phyloP scores from a whole-genome alignment of 1,284 basidiomycete species.

The Trichosporon sp. region DNA sequence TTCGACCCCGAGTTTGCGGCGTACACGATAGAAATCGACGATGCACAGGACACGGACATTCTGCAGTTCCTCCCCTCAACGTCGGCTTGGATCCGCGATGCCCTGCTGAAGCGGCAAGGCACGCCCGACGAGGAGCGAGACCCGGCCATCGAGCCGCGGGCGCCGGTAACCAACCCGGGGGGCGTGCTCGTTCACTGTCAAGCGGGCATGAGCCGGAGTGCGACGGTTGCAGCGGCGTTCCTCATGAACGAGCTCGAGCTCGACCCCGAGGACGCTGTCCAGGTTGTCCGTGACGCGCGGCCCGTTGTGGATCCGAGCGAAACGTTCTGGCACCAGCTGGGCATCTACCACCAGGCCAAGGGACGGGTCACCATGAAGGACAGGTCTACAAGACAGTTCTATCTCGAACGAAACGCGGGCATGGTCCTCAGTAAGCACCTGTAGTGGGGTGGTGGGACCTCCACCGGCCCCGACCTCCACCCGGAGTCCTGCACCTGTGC shows the following conservation, averaged over 20 bases:
- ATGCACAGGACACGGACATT: slow-evolving; percentile 63
- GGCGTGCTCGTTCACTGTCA: slow-evolving; percentile 84
- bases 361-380: slow-evolving; percentile 70
- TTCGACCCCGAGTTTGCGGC: slow-evolving; percentile 44
- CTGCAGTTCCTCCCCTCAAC: slow-evolving; percentile 73
- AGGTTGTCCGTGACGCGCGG: slow-evolving; percentile 66
- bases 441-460: background rate
- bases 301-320: slow-evolving; percentile 73
- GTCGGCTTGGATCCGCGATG: slow-evolving; percentile 76
- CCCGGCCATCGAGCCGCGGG: slow-evolving; percentile 15
- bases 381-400: slow-evolving; percentile 74
- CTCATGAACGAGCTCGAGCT: slow-evolving; percentile 73
- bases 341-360: slow-evolving; percentile 71
- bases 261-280: slow-evolving; percentile 68
- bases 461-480: slow-evolving; percentile 2
- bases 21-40: slow-evolving; percentile 55
- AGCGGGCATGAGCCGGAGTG: slow-evolving; percentile 80
- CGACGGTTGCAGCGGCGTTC: slow-evolving; percentile 78
- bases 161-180: slow-evolving; percentile 62
- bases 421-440: slow-evolving; percentile 69
- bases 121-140: slow-evolving; percentile 8
- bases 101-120: slow-evolving; percentile 58
- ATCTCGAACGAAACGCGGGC: slow-evolving; percentile 71
- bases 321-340: slow-evolving; percentile 74
- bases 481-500: background rate